Percentiles rank a stretch among this genome's conserved stretches.
phyloP scores from a whole-genome alignment of 371 early-diverging fungal species.

The Rhizopus stolonifer region DNA sequence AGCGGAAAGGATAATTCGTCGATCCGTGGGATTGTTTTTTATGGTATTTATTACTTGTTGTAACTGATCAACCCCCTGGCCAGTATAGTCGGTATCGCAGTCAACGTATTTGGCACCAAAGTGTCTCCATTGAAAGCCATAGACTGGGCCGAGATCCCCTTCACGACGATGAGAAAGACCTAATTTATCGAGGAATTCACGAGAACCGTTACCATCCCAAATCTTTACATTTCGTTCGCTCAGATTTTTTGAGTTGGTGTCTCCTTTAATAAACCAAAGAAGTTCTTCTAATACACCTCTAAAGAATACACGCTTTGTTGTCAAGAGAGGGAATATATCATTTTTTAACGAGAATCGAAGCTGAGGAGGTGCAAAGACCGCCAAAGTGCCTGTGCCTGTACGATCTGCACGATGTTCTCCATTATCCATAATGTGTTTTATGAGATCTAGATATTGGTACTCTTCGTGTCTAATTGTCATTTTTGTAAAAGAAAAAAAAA shows the following conservation, averaged over 20 bases:
- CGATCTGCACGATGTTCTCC: slow-evolving; percentile 89
- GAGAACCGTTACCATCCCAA: slow-evolving; percentile 98
- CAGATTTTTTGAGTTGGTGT: slow-evolving; percentile 86
- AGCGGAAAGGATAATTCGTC: slow-evolving; percentile 95
- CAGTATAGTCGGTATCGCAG: slow-evolving; percentile 89
- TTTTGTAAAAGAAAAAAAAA: slow-evolving; percentile 13
- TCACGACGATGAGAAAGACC: slow-evolving; percentile 82
- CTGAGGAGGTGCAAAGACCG: slow-evolving; percentile 93
- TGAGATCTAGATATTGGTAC: slow-evolving; percentile 87
- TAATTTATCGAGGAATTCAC: slow-evolving; percentile 86
- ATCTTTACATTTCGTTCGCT: slow-evolving; percentile 89
- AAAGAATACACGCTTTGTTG: slow-evolving; percentile 95
- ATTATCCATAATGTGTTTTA: slow-evolving; percentile 74
- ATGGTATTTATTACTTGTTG: slow-evolving; percentile 88
- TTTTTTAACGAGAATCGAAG: slow-evolving; percentile 87
- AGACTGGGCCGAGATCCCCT: slow-evolving; percentile 98
- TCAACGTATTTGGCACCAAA: slow-evolving; percentile 96
- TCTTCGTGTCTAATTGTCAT: slow-evolving; percentile 67
- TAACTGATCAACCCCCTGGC: slow-evolving; percentile 96
- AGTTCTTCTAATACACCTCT: slow-evolving; percentile 96
- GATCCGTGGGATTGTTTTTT: slow-evolving; percentile 83
- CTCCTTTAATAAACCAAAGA: slow-evolving; percentile 96
- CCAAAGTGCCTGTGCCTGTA: slow-evolving; percentile 96
- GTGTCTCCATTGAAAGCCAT: slow-evolving; percentile 99
- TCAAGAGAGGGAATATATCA: slow-evolving; percentile 89